These are phyloP conservation scores for Platanthera guangdongensis DNA, from an alignment of 106 monocot genomes.

Conservation along the genomic window DNA sequence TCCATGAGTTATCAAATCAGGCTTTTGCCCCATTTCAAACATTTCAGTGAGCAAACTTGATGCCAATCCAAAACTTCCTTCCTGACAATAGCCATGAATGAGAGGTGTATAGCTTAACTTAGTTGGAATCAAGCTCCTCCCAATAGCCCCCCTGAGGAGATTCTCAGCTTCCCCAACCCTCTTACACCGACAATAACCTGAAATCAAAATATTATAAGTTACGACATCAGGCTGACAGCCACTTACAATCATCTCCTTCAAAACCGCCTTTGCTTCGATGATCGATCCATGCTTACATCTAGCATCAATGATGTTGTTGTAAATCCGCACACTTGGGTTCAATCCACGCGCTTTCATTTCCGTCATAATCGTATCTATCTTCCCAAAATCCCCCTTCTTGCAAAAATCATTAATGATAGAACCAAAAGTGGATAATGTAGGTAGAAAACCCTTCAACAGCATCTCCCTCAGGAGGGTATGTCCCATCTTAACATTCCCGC, in stretches of 20 bases:
- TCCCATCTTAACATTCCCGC: slow-evolving; percentile 34
- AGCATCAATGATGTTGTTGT: slow-evolving; percentile 50
- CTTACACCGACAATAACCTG: slow-evolving; percentile 32
- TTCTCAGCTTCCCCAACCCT: slow-evolving; percentile 35
- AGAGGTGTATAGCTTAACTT: slow-evolving; percentile 70
- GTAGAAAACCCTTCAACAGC: slow-evolving; percentile 74
- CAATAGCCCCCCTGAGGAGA: slow-evolving; percentile 37
- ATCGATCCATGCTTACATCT: slow-evolving; percentile 39
- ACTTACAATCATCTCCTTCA: slow-evolving; percentile 51
- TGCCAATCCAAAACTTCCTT: slow-evolving; percentile 36
- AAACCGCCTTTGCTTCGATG: slow-evolving; percentile 42
- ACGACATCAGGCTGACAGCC: slow-evolving; percentile 45
- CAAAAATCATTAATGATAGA: slow-evolving; percentile 63
- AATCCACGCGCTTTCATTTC: slow-evolving; percentile 67
- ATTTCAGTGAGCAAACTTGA: slow-evolving; percentile 42
- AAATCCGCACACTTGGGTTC: slow-evolving; percentile 55
- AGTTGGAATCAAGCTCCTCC: slow-evolving; percentile 35
- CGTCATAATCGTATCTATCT: slow-evolving; percentile 30
- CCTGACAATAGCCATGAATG: slow-evolving; percentile 53
- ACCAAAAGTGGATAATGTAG: slow-evolving; percentile 65
- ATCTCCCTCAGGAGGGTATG: slow-evolving; percentile 50
- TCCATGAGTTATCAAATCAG: slow-evolving; percentile 82
- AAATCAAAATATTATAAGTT: slow-evolving; percentile 76
- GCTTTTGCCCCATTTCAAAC: slow-evolving; percentile 42
- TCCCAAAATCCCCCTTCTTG: slow-evolving; percentile 30